A percentile compares a stretch with the other conserved stretches of the same genome.
Conservation (phyloP, 257 asterid genomes). For the Scutellaria galericulata region DNA sequence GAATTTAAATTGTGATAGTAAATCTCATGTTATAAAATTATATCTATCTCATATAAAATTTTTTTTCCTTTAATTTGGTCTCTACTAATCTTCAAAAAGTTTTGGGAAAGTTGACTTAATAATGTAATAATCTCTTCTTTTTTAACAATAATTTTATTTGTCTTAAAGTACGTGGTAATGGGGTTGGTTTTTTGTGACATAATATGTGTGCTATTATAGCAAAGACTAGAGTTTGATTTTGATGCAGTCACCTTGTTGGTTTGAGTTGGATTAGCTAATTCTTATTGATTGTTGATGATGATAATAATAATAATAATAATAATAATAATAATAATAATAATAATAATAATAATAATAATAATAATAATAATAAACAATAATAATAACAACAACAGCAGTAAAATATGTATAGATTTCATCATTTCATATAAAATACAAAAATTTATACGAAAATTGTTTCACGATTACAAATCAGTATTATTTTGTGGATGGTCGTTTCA, state of each 20-base stretch:
- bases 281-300: neutral
- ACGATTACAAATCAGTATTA: no score
- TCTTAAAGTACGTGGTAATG: neutral
- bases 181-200: neutral
- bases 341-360: no score
- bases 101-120: neutral
- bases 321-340: no score
- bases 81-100: no score
- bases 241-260: slow-evolving; percentile 29
- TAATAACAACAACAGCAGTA: no score
- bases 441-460: neutral
- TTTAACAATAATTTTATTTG: neutral
- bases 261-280: slow-evolving; percentile 36
- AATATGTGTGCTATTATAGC: neutral
- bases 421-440: neutral
- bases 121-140: no score
- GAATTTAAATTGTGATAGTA: no score
- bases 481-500: no score
- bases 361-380: no score
- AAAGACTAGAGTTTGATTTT: neutral
- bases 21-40: no score
- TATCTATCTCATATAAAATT: no score
- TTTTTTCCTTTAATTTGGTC: no score
- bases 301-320: neutral
- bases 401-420: neutral